Evolutionary conservation across 192 early-diverging fungal species (phyloP).

Genomic region (Coemansia sp.): DNA sequence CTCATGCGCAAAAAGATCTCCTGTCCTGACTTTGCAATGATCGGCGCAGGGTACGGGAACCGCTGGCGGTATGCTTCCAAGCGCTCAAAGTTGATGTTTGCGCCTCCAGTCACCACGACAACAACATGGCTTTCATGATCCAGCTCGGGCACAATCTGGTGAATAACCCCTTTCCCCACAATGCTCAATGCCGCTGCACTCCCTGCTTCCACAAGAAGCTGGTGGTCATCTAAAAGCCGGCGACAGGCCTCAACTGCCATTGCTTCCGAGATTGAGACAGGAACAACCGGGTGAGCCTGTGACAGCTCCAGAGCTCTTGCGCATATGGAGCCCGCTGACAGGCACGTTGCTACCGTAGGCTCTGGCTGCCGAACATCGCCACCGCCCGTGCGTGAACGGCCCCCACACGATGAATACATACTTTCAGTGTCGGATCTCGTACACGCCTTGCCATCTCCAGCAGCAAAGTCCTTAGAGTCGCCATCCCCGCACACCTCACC

Average conservation of each 20-base stretch:
- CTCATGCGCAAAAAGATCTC: conserved; percentile 62
- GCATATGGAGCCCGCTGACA: conserved; percentile 46
- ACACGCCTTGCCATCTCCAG: conserved; percentile 4
- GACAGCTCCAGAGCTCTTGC: conserved; percentile 28
- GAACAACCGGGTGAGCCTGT: conserved; percentile 22
- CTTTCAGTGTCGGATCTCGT: conserved; percentile 16
- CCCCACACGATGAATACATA: conserved; percentile 1
- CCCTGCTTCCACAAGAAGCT: conserved; percentile 61
- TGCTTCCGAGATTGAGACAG: conserved; percentile 26
- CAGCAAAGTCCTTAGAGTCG: conserved; percentile 6
- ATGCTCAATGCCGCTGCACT: conserved; percentile 66
- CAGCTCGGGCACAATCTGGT: conserved; percentile 65
- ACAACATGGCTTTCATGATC: conserved; percentile 62
- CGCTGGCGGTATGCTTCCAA: conserved; percentile 61
- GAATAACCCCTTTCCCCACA: conserved; percentile 62
- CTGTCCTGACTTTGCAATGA: conserved; percentile 70
- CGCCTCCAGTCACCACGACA: conserved; percentile 70
- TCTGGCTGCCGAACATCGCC: conserved; percentile 12
- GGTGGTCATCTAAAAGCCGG: conserved; percentile 35
- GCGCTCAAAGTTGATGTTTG: conserved; percentile 64
- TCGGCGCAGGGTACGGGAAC: conserved; percentile 63
- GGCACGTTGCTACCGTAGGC: conserved; percentile 56
- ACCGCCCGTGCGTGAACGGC: not conserved
- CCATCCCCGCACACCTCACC: conserved; percentile 60
- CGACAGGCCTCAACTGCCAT: conserved; percentile 61